These are phyloP conservation scores for Starmerella bombicola DNA, from an alignment of 805 yeast species.

Conservation along the genomic window DNA sequence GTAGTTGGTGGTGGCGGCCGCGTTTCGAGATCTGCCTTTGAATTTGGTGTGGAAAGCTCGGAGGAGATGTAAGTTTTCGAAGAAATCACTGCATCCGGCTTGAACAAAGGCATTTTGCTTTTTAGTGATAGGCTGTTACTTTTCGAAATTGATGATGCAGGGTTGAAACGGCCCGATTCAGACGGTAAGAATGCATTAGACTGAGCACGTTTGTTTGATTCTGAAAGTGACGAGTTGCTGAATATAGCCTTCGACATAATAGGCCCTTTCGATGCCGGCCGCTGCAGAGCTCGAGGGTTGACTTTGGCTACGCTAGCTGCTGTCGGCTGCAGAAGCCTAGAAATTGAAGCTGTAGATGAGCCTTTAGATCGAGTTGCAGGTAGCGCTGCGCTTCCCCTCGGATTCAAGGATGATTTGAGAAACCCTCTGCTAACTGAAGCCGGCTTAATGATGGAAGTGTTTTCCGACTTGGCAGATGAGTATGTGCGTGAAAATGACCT, in stretches of 20 bases:
- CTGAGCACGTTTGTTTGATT: not conserved
- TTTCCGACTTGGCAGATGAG: not conserved
- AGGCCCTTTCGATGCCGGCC: not conserved
- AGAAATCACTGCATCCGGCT: not conserved
- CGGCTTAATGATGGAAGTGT: not conserved
- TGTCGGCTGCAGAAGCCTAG: conserved; percentile 13
- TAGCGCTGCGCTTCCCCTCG: not conserved
- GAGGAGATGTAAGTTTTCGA: not conserved
- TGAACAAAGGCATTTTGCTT: not conserved
- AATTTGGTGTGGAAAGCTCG: not conserved
- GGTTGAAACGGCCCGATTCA: not conserved
- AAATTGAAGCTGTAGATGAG: not conserved
- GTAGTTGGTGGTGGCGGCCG: not conserved
- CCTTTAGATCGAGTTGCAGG: conserved; percentile 1
- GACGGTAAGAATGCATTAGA: not conserved
- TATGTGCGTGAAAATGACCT: not conserved
- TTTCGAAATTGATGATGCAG: not conserved
- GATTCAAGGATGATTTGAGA: not conserved
- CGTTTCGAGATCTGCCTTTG: not conserved
- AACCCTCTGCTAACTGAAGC: not conserved
- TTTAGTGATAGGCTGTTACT: not conserved
- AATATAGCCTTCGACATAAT: not conserved
- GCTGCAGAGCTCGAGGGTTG: not conserved
- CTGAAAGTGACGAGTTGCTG: not conserved
- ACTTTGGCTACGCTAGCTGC: conserved; percentile 11